Base-by-base conservation (phyloP, 2,329 filamentous ascomycete genomes). In the Ceratocystis colombiana region DNA sequence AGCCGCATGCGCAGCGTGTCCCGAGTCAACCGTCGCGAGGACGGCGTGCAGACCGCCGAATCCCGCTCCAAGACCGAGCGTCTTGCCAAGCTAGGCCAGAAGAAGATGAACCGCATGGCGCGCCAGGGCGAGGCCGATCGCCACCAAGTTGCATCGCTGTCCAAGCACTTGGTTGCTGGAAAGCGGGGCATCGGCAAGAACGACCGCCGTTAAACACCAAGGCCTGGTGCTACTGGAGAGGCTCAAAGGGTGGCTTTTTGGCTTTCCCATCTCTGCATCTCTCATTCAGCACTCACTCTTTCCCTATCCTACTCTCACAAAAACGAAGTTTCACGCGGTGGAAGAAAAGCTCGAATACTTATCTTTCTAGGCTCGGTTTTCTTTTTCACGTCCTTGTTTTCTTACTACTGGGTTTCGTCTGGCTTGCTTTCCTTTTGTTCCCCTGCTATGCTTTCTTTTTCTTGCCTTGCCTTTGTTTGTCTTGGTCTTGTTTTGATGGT, bases 51-150 rank as follows among this genome's bases (percentile, higher is more conserved):
- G 68, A 84, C 89, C 73, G 83, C 85, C 70, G 76, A 75, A 65
- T 79, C 83, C 62, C 84, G 89, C 70, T 82, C 80, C 68, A 95
- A 93, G 83, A 91, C 90, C 46, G 92, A 96, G 76, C 86, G 88
- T 73, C 80, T 95, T 75, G 83, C 86, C 74, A 97, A 96, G 83
- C 79, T 99, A 74, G 83, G 87, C 72, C 95, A 99, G 86, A 91
- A 93, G 83, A 93, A 91, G 84, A 96, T 95, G 91, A 99, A 99
- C 81, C 85, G 93, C 70, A 94, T 95, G 88, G 94, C 94, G 57
- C 87, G 92, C 76, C 90, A 95, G 82, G 94, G 94, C 81, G 94
- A 99, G 80, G 92, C 88, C 69, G 94, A 99, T 82, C 86, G 95
- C 75, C 93, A 97, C 78, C 85, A 86, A 69, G 87, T 87, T 66